Base-by-base conservation (phyloP, 2,329 filamentous ascomycete species). In the Cladosporium austrohemisphaericum region DNA sequence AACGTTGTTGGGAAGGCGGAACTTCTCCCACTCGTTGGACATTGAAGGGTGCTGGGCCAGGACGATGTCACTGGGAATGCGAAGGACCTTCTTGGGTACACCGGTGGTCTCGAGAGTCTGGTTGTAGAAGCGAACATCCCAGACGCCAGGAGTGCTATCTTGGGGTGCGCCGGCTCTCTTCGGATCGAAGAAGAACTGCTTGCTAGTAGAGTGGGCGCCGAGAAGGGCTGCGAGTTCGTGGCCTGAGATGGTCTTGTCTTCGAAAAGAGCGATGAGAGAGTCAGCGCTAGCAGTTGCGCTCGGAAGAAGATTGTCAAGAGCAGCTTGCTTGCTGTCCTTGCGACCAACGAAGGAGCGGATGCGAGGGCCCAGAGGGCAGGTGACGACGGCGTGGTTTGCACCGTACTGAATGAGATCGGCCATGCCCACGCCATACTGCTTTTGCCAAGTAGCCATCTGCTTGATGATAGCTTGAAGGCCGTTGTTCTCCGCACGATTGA, bases 351-450 rank as follows among this genome's bases (percentile, higher is more conserved):
- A 69, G 3, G 63, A 60, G 5, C 65, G 60, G 35, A 68, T 56
- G 14, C 67, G 61, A n/a, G 68, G 67, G 6, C 68, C 68, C 6
- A 69, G 58, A 0, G 68, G 68, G 41, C 67, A 70, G 2, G 65
- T 65, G 3, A 70, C 67, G 2, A 65, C 66, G 5, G 67, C 67
- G 18, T 69, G 58, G 23, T 61, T 69, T 25, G 66, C 66, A 29
- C 62, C 67, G 22, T 68, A 63, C 44, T 70, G 67, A 18, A 70
- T 68, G 19, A 70, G 58, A 41, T 70, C 68, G 6, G 67, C 67
- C 61, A 68, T 67, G 25, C 57, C 60, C 47, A 68, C 59, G 20
- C 63, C 63, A 38, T 66, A 68, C 16, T 60, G 52, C 36, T 55
- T 59, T 23, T 52, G 40, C 53, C 53, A 55, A 6, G 41, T 35